Percentiles rank a stretch among this genome's conserved stretches.
phyloP scores from a whole-genome alignment of 176 grass and related monocot species.

The Typha latifolia region DNA sequence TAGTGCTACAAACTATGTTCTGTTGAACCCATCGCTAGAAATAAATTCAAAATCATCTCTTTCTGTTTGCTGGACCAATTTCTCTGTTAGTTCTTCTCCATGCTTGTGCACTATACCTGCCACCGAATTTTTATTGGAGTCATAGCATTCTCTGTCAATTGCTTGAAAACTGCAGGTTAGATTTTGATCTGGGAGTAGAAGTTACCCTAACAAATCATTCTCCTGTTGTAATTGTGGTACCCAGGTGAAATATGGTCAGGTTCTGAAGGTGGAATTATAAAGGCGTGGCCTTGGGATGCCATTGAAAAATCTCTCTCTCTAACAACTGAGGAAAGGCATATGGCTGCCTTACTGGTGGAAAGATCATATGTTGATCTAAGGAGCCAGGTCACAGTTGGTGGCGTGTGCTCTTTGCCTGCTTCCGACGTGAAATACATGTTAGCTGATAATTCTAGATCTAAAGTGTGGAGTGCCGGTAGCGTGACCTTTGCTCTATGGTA shows the following conservation, averaged over 20 bases:
- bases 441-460: conserved; percentile 54
- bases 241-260: conserved; percentile 94
- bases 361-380: conserved; percentile 83
- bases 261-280: conserved; percentile 75
- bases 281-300: conserved; percentile 85
- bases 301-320: conserved; percentile 83
- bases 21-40: too few species aligned
- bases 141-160: neutral
- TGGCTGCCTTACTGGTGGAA: conserved; percentile 76
- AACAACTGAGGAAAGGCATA: conserved; percentile 68
- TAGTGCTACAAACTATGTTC: too few species aligned
- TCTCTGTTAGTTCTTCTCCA: too few species aligned
- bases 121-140: too few species aligned
- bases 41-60: too few species aligned
- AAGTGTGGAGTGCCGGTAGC: conserved; percentile 73
- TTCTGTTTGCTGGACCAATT: too few species aligned
- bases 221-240: conserved; percentile 30
- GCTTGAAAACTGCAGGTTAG: neutral
- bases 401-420: conserved; percentile 69
- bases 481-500: conserved; percentile 91
- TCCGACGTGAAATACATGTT: conserved; percentile 70
- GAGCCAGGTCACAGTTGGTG: conserved; percentile 67
- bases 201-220: conserved; percentile 12
- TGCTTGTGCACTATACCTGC: too few species aligned
- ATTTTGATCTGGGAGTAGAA: neutral